Evolutionary conservation across 768 basidiomycete genomes (phyloP), one percentile per base, ranked within the genome.

Genomic region (Daedaleopsis sinensis): DNA sequence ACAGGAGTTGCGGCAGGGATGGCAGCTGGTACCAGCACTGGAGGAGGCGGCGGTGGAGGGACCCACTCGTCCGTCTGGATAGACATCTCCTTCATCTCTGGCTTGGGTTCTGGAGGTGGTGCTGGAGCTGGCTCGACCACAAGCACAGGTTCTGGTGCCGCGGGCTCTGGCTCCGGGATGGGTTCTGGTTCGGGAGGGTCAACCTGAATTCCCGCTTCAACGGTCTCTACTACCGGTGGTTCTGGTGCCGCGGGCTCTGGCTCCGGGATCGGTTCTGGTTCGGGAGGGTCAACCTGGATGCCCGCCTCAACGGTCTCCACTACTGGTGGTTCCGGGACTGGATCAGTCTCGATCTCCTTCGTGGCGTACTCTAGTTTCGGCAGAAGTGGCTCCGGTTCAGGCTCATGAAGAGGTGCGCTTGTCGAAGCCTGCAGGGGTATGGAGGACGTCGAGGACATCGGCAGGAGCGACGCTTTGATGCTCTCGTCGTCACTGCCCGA

Each of bases 61-160:
- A 71, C 75, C 89, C 87, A 90, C 52, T 82, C 81, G 62, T 94
- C 93, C 1, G 92, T 94, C 76, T 94, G 92, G 37, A 88, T 85
- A 3, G 86, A 89, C 61, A 86, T 90, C 66, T 94, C 92, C 70
- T 79, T 86, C 36, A 84, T 74, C 66, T 91, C 87, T 0, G 86
- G 84, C 70, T 86, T 90, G 12, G 84, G 84, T 50, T 61, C 61
- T 12, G 58, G 65, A 55, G 74, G 68, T 62, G 56, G 57, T 61
- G 55, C 66, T 16, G 59, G 57, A 18, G 73, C 66, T n/a, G 71
- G 32, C 9, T 77, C 73, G 44, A 57, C 67, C 62, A 61, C 53
- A 35, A 36, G 47, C n/a, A 53, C 57, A n/a, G 57, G 55, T 35
- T 21, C 27, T 32, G 27, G 52, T 18, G 9, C 67, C 63, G 53